Percentiles rank a stretch among this genome's conserved stretches.
Conservation (phyloP, 1,284 basidiomycete genomes). For the Hymenochaete sp. region DNA sequence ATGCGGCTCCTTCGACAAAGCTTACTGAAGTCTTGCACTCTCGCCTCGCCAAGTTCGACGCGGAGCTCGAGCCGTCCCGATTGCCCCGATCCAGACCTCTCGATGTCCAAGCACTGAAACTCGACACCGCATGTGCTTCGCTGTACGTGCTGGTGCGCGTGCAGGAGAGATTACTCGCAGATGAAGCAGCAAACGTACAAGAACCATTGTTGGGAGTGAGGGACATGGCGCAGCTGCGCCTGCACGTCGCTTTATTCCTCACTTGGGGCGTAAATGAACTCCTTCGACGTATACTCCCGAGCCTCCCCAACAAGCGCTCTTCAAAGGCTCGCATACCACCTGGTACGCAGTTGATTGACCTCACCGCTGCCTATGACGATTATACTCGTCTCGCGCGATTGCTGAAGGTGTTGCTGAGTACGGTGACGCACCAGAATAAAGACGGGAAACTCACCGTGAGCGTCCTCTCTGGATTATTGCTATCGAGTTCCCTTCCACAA, state of each 20-base stretch:
- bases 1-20: neutral
- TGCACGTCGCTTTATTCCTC: constrained; percentile 56
- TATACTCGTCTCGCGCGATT: too few species aligned
- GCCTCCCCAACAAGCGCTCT: constrained; percentile 32
- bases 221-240: constrained; percentile 53
- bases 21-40: constrained; percentile 9
- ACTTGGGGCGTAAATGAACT: constrained; percentile 59
- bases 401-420: too few species aligned
- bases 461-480: constrained; percentile 48
- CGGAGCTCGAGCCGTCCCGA: constrained; percentile 2
- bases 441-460: too few species aligned
- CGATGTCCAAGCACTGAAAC: constrained; percentile 23
- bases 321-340: constrained; percentile 17
- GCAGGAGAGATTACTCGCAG: constrained; percentile 38
- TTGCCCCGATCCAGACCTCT: neutral
- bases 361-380: constrained; percentile 30
- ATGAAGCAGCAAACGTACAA: constrained; percentile 17
- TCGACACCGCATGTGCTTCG: constrained; percentile 48
- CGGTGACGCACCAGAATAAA: too few species aligned
- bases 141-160: constrained; percentile 43
- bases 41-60: constrained; percentile 12
- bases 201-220: constrained; percentile 48
- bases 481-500: constrained; percentile 50
- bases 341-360: constrained; percentile 27
- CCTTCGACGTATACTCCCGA: constrained; percentile 34